Evolutionary conservation across 1,284 basidiomycete genomes (phyloP), one percentile per base, ranked within the genome.

Genomic region (Butyriboletus appendiculatus): DNA sequence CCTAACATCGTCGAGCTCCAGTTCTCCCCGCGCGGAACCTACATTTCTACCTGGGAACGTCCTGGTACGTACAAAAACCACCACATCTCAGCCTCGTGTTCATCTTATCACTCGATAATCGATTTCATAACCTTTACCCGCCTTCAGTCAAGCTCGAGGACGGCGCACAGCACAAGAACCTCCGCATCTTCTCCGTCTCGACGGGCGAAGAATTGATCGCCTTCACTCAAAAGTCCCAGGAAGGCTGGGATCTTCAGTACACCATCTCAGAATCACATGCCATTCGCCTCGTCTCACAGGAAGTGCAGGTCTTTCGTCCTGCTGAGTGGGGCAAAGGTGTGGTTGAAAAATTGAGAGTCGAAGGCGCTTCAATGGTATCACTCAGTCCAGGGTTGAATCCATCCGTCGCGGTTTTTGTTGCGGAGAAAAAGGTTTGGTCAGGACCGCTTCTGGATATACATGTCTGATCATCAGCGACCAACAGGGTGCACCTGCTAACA

Each of bases 11-110:
- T 94, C 55, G 94, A 96, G 66, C 74, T 98, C 62, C 82, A 82
- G 60, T 97, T 98, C 74, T 98, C 96, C 8, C 96, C 96, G 7
- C 84, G 90, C 59, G 95, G 94, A 43, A 94, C 90, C 2, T 97
- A 92, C 73, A 71, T 99, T 46, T 94, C 91, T 56, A 97, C 94
- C 44, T 98, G 94, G 92, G 94, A 98, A 75, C 84, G 96, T 57
- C 90, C 88, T 59, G 76, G 83, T 82, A 71, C 62, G 79, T 66
- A 52, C 46, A 45, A 46, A 48, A 45, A 22, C 16, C 15, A 49
- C 35, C 55, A 39, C 45, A 20, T 53, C 32, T 22, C 16, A 11
- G 52, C 71, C 56, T 57, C 59, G 50, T 62, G 45, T 62, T 51
- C 12, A 56, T 50, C 47, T 33, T 26, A 47, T 63, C 38, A 26